These are phyloP conservation scores for Plasmodium blacklocki DNA, from an alignment of 169 alveolate genomes.

Conservation along the genomic window DNA sequence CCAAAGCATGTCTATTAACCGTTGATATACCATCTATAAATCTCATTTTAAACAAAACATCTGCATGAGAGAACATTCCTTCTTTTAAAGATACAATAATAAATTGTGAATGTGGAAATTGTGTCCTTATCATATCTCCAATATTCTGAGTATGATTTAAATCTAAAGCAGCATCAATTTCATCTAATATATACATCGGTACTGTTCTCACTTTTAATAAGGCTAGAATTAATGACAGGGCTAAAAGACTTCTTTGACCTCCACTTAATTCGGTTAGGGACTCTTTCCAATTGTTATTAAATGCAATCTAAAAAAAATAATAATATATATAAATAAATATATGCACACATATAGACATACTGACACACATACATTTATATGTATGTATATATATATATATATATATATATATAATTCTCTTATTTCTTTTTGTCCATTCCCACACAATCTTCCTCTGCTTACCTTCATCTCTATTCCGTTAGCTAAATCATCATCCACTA, in stretches of 20 bases:
- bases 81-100: slow-evolving; percentile 97
- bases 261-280: slow-evolving; percentile 93
- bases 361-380: neutral
- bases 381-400: neutral
- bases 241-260: slow-evolving; percentile 98
- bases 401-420: neutral
- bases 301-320: slow-evolving; percentile 88
- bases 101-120: slow-evolving; percentile 97
- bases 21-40: slow-evolving; percentile 94
- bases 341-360: neutral
- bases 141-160: slow-evolving; percentile 98
- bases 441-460: too few relatives aligned
- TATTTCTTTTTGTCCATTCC: neutral
- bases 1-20: slow-evolving; percentile 82
- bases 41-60: slow-evolving; percentile 95
- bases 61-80: slow-evolving; percentile 99
- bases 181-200: slow-evolving; percentile 99
- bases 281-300: slow-evolving; percentile 95
- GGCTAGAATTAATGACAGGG: slow-evolving; percentile 97
- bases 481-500: slow-evolving; percentile 85
- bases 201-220: slow-evolving; percentile 97
- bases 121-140: slow-evolving; percentile 97
- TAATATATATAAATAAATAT: too few relatives aligned
- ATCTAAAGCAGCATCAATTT: slow-evolving; percentile 99
- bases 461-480: slow-evolving; percentile 90